Evolutionary conservation across 2,329 filamentous ascomycete species (phyloP).

Genomic region (Alternaria arborescens): DNA sequence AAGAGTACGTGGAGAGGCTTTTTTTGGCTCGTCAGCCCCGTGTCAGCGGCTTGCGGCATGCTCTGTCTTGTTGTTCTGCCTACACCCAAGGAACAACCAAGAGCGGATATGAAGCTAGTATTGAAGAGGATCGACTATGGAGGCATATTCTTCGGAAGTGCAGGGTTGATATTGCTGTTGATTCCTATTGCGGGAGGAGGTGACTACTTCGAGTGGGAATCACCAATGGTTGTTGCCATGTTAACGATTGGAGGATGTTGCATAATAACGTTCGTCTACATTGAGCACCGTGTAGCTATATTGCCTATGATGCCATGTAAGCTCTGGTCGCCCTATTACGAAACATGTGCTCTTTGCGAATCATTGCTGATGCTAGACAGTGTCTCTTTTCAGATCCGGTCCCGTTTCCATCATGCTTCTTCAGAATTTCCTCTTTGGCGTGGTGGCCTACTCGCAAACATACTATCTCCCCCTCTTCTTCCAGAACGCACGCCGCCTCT

Average conservation of each 20-base stretch:
- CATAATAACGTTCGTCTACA: slow-evolving; percentile 60
- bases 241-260: slow-evolving; percentile 60
- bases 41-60: slow-evolving; percentile 20
- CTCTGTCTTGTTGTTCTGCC: slow-evolving; percentile 29
- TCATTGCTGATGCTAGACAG: slow-evolving; percentile 29
- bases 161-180: slow-evolving; percentile 67
- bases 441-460: slow-evolving; percentile 66
- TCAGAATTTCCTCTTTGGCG: slow-evolving; percentile 68
- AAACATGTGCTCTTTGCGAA: too few relatives aligned
- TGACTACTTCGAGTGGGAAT: slow-evolving; percentile 65
- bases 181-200: slow-evolving; percentile 71
- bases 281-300: slow-evolving; percentile 64
- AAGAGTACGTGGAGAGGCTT: slow-evolving; percentile 31
- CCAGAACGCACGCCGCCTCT: slow-evolving; percentile 63
- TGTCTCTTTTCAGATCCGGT: slow-evolving; percentile 63
- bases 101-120: slow-evolving; percentile 55
- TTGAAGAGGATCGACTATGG: slow-evolving; percentile 66
- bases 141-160: slow-evolving; percentile 64
- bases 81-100: slow-evolving; percentile 58
- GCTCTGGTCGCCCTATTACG: slow-evolving; percentile 8
- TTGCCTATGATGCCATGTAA: slow-evolving; percentile 67
- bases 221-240: slow-evolving; percentile 68
- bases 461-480: slow-evolving; percentile 71
- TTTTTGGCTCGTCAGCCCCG: slow-evolving; percentile 33
- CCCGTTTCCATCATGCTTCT: slow-evolving; percentile 64